phyloP scores from a whole-genome alignment of 2,329 filamentous ascomycete genomes.

The Botrytis pseudocinerea region DNA sequence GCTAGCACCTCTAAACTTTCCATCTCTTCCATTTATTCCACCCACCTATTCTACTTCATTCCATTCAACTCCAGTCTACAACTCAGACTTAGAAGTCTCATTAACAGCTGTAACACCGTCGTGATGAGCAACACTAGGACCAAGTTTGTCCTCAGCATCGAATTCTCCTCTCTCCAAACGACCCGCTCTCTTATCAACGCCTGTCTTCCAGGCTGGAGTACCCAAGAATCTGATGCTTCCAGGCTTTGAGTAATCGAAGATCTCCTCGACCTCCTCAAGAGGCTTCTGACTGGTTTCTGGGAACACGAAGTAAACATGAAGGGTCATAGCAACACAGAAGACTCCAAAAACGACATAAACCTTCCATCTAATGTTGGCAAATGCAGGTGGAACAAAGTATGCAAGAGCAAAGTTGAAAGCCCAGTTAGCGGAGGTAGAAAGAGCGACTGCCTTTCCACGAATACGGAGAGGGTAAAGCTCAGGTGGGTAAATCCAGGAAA shows the following conservation, averaged over 20 bases:
- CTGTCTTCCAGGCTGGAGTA: constrained; percentile 39
- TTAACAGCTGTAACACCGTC: constrained; percentile 8
- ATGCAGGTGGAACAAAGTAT: constrained; percentile 50
- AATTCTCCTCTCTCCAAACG: constrained; percentile 36
- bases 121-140: constrained; percentile 15
- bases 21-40: not conserved
- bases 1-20: not conserved
- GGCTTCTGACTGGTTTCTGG: constrained; percentile 58
- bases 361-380: constrained; percentile 51
- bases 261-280: constrained; percentile 53
- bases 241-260: constrained; percentile 46
- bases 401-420: constrained; percentile 52
- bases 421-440: constrained; percentile 54
- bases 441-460: constrained; percentile 54
- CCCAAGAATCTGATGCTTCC: constrained; percentile 36
- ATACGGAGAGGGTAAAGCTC: constrained; percentile 52
- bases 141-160: constrained; percentile 37
- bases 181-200: constrained; percentile 32
- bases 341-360: constrained; percentile 54
- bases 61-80: not conserved
- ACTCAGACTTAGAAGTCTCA: constrained; percentile 18
- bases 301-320: constrained; percentile 56
- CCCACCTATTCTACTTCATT: not conserved
- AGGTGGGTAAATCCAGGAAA: constrained; percentile 52
- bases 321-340: constrained; percentile 52